Evolutionary conservation across 2,329 filamentous ascomycete species (phyloP), one percentile per base, ranked within the genome.

Genomic region (Delphinella strobiligena): DNA sequence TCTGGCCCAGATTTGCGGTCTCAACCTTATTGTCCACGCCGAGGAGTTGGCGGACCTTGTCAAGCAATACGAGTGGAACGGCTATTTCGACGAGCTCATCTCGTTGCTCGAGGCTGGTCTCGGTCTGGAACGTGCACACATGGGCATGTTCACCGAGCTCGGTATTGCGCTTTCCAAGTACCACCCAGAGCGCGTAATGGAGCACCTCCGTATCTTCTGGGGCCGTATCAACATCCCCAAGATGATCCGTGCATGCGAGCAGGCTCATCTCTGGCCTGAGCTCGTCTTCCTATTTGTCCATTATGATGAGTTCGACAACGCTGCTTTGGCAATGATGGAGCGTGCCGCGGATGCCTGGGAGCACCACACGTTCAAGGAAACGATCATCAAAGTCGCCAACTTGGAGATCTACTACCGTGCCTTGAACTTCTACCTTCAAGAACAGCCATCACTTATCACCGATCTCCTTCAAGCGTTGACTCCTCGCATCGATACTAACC

Each of bases 291-390:
- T 94, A 51, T 96, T 96, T 71, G 86, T 85, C 60, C 91, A 98
- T 65, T 96, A 95, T 55, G 93, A 98, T 50, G 93, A 98, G 60
- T 95, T 82, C 63, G 93, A 98, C 64, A 96, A 98, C 56, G 91
- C 91, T 33, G 87, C 88, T 35, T 74, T 98, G 40, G 86, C 91
- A 14, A 94, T 98, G 69, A 98, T 98, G 76, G 91, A 98, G 69
- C 85, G 87, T 51, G 84, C 91, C 10, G 81, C 93, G 49, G 93
- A 96, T 69, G 88, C 91, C 1, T 98, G 91, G 91, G 93, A 98
- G 62, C 91, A 98, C 66, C 87, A 95, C 61, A 91, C 93, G 36
- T 98, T 98, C 79, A 98, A 98, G 73, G 93, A 98, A 59, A 96
- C 93, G 37, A 74, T 94, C 42, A 79, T 94, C 66, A 98, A 98